phyloP scores from a whole-genome alignment of 2,329 filamentous ascomycete genomes.

The Pochonia chlamydosporia region DNA sequence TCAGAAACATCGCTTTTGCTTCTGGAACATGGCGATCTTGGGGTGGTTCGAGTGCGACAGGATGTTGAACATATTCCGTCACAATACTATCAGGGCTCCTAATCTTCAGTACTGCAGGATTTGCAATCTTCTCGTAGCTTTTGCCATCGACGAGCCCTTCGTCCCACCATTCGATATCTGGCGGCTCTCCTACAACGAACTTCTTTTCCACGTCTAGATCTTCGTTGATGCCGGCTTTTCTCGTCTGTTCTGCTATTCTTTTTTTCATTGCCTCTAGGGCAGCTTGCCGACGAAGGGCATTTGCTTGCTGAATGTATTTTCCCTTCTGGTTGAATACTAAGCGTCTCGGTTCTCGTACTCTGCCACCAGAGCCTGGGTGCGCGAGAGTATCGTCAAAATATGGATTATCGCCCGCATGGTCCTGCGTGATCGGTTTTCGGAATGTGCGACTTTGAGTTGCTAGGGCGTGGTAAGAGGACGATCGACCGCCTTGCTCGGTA shows the following conservation, averaged over 20 bases:
- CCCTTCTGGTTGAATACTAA: slow-evolving; percentile 91
- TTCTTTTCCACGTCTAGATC: slow-evolving; percentile 84
- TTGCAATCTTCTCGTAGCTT: slow-evolving; percentile 66
- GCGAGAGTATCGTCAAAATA: slow-evolving; percentile 71
- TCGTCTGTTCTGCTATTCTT: slow-evolving; percentile 78
- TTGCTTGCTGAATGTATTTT: slow-evolving; percentile 94
- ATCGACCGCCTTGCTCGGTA: not conserved
- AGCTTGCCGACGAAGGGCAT: slow-evolving; percentile 79
- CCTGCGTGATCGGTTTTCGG: slow-evolving; percentile 5
- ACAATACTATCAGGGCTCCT: slow-evolving; percentile 77
- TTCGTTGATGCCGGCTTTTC: slow-evolving; percentile 91
- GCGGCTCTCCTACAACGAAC: slow-evolving; percentile 77
- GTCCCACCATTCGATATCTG: slow-evolving; percentile 96
- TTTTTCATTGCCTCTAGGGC: slow-evolving; percentile 92
- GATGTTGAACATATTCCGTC: slow-evolving; percentile 87
- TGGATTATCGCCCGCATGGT: slow-evolving; percentile 53
- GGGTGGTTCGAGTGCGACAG: slow-evolving; percentile 82
- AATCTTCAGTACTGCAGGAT: slow-evolving; percentile 64
- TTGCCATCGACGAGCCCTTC: slow-evolving; percentile 74
- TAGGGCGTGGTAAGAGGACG: slow-evolving; percentile 3
- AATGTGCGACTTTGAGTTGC: slow-evolving; percentile 10
- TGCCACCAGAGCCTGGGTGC: slow-evolving; percentile 50
- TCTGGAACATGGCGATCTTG: slow-evolving; percentile 77
- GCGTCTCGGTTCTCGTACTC: slow-evolving; percentile 65
- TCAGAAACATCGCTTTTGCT: slow-evolving; percentile 88